Percentiles rank a stretch among this genome's conserved stretches.
These are phyloP conservation scores for Otatea glauca DNA, from an alignment of 176 grass and related monocot genomes.

Conservation along the genomic window DNA sequence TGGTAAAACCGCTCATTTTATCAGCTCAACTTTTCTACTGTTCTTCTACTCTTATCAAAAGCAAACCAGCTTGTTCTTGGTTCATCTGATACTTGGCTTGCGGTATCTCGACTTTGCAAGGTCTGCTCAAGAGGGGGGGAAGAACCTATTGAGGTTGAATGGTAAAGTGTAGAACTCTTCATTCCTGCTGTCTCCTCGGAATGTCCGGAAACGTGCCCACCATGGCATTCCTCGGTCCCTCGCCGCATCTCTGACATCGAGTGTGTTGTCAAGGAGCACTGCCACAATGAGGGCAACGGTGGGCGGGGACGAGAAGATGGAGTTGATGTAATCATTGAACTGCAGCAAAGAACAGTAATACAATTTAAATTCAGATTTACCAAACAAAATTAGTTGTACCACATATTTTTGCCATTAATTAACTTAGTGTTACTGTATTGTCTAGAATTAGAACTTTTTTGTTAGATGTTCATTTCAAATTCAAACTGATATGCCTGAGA, in stretches of 20 bases:
- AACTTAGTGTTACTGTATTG: background rate
- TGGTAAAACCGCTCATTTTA: background rate
- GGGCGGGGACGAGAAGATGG: conserved; percentile 84
- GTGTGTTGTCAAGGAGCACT: conserved; percentile 84
- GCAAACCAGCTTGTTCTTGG: background rate
- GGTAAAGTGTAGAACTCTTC: conserved; percentile 95
- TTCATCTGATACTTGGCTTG: background rate
- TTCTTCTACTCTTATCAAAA: conserved; percentile 27
- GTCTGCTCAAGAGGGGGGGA: conserved; percentile 62
- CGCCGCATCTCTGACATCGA: conserved; percentile 68
- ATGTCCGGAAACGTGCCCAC: conserved; percentile 88
- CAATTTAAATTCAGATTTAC: background rate
- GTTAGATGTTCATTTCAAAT: background rate
- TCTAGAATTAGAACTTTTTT: background rate
- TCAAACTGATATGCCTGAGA: background rate
- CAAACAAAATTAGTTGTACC: background rate
- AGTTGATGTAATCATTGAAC: conserved; percentile 98
- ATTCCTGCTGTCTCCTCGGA: conserved; percentile 77
- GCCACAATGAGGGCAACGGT: conserved; percentile 77
- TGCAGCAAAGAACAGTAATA: conserved; percentile 45
- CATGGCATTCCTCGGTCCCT: conserved; percentile 90
- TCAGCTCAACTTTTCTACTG: background rate
- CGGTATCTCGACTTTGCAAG: background rate
- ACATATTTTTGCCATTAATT: background rate
- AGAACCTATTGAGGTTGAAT: conserved; percentile 92